Conservation (phyloP, 208 protist genomes). For the Herpetomonas samuelpessoai region DNA sequence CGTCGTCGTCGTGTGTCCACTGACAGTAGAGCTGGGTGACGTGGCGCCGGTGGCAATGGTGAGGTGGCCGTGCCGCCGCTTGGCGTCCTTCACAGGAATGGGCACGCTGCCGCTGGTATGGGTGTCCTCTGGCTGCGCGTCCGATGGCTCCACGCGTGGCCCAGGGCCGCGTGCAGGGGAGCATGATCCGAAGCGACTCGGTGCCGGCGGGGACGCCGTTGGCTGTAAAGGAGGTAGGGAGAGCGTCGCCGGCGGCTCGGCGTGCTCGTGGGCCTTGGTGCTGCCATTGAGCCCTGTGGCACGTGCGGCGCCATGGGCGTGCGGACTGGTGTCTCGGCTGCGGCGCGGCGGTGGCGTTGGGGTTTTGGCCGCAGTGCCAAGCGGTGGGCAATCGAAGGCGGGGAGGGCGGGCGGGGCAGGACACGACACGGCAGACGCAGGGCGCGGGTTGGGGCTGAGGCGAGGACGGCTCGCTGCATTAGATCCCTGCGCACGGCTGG, state of each 20-base stretch:
- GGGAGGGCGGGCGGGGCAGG: not conserved
- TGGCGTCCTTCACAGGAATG: not conserved
- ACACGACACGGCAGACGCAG: not conserved
- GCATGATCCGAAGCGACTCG: not conserved
- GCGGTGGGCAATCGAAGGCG: not conserved
- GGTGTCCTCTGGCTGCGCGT: not conserved
- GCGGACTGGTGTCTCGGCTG: constrained; percentile 4
- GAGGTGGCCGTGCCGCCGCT: not conserved
- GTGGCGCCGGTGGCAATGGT: not conserved
- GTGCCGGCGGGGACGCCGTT: not conserved
- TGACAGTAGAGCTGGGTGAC: not conserved
- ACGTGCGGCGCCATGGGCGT: constrained; percentile 12
- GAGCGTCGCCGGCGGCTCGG: too few species aligned
- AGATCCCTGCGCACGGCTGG: too few species aligned
- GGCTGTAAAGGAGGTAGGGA: too few species aligned
- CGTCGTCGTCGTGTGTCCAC: not conserved
- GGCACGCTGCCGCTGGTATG: too few species aligned
- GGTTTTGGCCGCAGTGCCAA: not conserved
- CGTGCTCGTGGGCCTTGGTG: constrained; percentile 10
- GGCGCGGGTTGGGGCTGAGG: not conserved
- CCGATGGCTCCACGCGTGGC: not conserved
- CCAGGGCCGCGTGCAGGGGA: not conserved
- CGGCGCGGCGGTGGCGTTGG: constrained; percentile 1
- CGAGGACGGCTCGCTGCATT: too few species aligned
- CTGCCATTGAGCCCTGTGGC: constrained; percentile 4